Conservation (phyloP, 257 asterid genomes). For the Paraleonurus japonicus region DNA sequence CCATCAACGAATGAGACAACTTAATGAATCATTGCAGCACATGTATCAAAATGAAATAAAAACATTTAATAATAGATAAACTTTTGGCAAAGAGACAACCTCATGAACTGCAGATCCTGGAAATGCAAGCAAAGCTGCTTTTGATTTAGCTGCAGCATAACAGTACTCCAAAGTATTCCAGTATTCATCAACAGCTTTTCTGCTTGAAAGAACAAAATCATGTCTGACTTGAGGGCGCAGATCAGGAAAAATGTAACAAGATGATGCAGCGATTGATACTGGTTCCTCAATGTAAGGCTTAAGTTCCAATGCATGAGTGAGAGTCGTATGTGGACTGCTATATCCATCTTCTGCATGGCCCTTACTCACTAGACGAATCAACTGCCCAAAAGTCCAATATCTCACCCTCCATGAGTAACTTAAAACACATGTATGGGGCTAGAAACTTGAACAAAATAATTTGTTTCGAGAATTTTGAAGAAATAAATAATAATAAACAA, state of each 20-base stretch:
- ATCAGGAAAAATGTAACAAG: constrained; percentile 53
- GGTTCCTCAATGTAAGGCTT: constrained; percentile 97
- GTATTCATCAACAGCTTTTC: constrained; percentile 79
- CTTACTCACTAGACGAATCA: constrained; percentile 78
- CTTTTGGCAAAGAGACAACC: constrained; percentile 41
- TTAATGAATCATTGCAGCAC: constrained; percentile 7
- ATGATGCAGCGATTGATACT: constrained; percentile 45
- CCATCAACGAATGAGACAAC: constrained; percentile 16
- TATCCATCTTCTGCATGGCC: constrained; percentile 52
- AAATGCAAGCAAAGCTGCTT: constrained; percentile 87
- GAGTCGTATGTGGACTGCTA: constrained; percentile 54
- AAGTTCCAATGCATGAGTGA: constrained; percentile 78
- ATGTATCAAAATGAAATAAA: constrained; percentile 1
- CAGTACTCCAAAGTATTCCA: constrained; percentile 93
- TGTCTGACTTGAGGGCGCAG: constrained; percentile 94
- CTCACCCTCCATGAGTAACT: constrained; percentile 24
- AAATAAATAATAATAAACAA: neutral
- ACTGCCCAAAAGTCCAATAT: constrained; percentile 51
- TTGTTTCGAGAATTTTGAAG: constrained; percentile 15
- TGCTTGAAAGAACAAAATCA: constrained; percentile 86
- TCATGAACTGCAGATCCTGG: constrained; percentile 92
- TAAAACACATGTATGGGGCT: constrained; percentile 19
- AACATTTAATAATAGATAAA: neutral
- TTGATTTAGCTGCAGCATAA: constrained; percentile 72
- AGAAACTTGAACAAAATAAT: constrained; percentile 16